Conservation (phyloP, 2,329 filamentous ascomycete genomes). For the Exophiala xenobiotica region DNA sequence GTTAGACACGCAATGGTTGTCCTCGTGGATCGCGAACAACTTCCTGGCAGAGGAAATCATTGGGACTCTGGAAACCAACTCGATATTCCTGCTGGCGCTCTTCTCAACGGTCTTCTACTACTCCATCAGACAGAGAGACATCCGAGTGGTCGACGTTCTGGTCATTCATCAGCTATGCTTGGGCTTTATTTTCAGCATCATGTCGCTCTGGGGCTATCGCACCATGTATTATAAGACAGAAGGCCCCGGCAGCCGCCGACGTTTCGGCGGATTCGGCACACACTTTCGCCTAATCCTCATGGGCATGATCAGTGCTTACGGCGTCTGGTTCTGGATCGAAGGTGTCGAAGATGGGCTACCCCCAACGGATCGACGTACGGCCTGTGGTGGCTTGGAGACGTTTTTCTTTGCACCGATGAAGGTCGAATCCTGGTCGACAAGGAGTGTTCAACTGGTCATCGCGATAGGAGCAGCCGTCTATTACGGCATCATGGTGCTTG, state of each 20-base stretch:
- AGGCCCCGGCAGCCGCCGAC: slow-evolving; percentile 18
- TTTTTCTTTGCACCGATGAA: slow-evolving; percentile 8
- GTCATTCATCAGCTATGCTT: slow-evolving; percentile 21
- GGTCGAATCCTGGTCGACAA: slow-evolving; percentile 5
- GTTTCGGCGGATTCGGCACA: slow-evolving; percentile 23
- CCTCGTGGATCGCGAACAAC: slow-evolving; percentile 25
- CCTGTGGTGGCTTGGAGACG: slow-evolving; percentile 7
- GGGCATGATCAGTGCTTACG: slow-evolving; percentile 17
- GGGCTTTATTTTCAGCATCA: slow-evolving; percentile 22
- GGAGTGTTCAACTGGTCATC: slow-evolving; percentile 5
- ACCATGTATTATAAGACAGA: slow-evolving; percentile 23
- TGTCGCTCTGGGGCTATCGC: slow-evolving; percentile 23
- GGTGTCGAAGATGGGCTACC: slow-evolving; percentile 12
- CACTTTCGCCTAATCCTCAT: slow-evolving; percentile 22
- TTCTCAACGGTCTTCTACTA: slow-evolving; percentile 14
- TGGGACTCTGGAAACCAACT: slow-evolving; percentile 22
- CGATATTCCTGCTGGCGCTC: slow-evolving; percentile 23
- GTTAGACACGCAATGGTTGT: slow-evolving; percentile 24
- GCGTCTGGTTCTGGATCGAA: slow-evolving; percentile 21
- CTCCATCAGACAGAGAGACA: slow-evolving; percentile 8
- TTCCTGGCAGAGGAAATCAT: slow-evolving; percentile 22
- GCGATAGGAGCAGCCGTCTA: slow-evolving; percentile 7
- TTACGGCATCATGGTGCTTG: slow-evolving; percentile 14
- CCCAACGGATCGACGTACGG: slow-evolving; percentile 1
- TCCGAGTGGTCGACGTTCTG: slow-evolving; percentile 19